These are phyloP conservation scores for Colletotrichum navitas DNA, from an alignment of 2,329 filamentous ascomycete species.

Conservation along the genomic window DNA sequence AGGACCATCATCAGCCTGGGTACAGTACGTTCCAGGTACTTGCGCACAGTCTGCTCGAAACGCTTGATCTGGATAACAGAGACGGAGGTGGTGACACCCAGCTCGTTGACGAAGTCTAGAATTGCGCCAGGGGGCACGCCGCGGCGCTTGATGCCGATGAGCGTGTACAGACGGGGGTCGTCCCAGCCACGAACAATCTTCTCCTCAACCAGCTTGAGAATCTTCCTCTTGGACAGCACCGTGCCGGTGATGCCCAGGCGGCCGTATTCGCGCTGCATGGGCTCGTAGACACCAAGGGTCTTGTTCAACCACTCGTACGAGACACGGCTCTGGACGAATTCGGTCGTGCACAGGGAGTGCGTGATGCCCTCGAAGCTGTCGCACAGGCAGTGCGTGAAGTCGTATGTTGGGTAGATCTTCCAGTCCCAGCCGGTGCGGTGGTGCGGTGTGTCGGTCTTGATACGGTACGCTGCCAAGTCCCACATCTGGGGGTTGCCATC, in stretches of 20 bases:
- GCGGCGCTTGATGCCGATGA: constrained; percentile 85
- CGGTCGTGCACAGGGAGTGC: constrained; percentile 92
- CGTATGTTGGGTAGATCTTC: constrained; percentile 90
- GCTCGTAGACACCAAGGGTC: constrained; percentile 81
- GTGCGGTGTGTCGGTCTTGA: constrained; percentile 78
- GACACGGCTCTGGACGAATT: constrained; percentile 86
- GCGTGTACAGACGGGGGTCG: constrained; percentile 89
- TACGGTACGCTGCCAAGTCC: constrained; percentile 92
- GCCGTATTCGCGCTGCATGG: constrained; percentile 91
- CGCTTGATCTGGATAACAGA: constrained; percentile 83
- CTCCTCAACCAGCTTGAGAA: constrained; percentile 82
- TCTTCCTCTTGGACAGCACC: constrained; percentile 87
- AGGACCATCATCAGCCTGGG: constrained; percentile 91
- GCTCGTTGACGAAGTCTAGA: constrained; percentile 89
- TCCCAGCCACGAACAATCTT: constrained; percentile 90
- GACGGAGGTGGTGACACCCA: constrained; percentile 87
- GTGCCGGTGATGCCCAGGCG: constrained; percentile 72
- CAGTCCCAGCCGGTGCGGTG: constrained; percentile 85
- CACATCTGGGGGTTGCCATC: constrained; percentile 95
- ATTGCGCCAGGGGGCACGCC: constrained; percentile 91
- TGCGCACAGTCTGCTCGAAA: constrained; percentile 88
- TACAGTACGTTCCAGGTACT: constrained; percentile 88
- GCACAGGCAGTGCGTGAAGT: constrained; percentile 90
- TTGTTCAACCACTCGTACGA: constrained; percentile 94
- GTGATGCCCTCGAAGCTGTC: constrained; percentile 95